These are phyloP conservation scores for Candida tetrigidarum DNA, from an alignment of 1,139 yeast species.

Conservation along the genomic window DNA sequence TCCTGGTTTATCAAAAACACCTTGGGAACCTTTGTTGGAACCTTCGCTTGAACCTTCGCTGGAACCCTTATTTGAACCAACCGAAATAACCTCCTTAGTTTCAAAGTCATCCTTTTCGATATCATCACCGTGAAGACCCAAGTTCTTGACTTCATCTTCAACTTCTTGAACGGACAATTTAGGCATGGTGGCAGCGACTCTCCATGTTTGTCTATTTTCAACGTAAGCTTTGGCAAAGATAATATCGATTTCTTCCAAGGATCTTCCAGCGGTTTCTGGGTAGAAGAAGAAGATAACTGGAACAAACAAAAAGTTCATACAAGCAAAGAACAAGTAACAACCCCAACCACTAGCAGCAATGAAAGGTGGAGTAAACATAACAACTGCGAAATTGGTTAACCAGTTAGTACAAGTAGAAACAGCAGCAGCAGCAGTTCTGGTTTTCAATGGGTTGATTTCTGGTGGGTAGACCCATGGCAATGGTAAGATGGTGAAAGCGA, in stretches of 20 bases:
- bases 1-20: not conserved
- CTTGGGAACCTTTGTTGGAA: too few relatives aligned
- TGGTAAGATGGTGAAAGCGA: slow-evolving; percentile 60
- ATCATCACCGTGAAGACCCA: slow-evolving; percentile 52
- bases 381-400: slow-evolving; percentile 51
- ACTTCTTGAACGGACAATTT: slow-evolving; percentile 48
- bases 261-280: slow-evolving; percentile 53
- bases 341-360: slow-evolving; percentile 45
- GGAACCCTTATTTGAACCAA: slow-evolving; percentile 12
- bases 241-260: slow-evolving; percentile 52
- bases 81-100: slow-evolving; percentile 30
- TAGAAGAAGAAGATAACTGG: slow-evolving; percentile 51
- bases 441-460: slow-evolving; percentile 64
- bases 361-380: slow-evolving; percentile 52
- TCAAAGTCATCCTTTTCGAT: slow-evolving; percentile 40
- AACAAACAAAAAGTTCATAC: slow-evolving; percentile 39
- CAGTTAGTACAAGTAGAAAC: slow-evolving; percentile 53
- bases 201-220: slow-evolving; percentile 51
- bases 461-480: slow-evolving; percentile 67
- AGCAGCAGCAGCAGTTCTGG: slow-evolving; percentile 61
- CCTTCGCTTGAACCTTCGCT: too few relatives aligned
- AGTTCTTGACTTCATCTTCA: slow-evolving; percentile 49
- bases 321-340: slow-evolving; percentile 48
- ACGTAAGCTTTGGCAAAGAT: slow-evolving; percentile 49
- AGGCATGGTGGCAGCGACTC: slow-evolving; percentile 56